These are phyloP conservation scores for Colletotrichum melonis DNA, from an alignment of 2,329 filamentous ascomycete genomes.

Conservation along the genomic window DNA sequence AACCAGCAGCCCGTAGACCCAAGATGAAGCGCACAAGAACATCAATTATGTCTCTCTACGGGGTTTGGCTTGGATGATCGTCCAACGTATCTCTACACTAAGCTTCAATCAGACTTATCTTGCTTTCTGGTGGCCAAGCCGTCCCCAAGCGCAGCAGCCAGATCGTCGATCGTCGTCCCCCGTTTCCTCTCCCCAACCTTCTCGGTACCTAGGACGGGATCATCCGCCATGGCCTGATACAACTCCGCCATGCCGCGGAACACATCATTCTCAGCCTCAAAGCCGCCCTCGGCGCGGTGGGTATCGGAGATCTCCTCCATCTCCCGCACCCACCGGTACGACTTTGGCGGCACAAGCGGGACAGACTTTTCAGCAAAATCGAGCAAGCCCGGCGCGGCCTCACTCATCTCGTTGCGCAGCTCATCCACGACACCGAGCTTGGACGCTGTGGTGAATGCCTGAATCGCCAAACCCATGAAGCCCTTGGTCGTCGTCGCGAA, in stretches of 20 bases:
- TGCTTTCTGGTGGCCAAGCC: conserved; percentile 57
- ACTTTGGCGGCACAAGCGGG: conserved; percentile 75
- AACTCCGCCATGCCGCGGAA: conserved; percentile 71
- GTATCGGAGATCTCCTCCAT: conserved; percentile 81
- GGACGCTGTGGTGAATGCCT: conserved; percentile 77
- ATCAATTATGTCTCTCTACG: background rate
- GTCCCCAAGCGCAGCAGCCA: conserved; percentile 62
- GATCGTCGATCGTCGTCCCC: conserved; percentile 67
- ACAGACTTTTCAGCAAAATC: conserved; percentile 61
- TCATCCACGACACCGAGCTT: conserved; percentile 70
- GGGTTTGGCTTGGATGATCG: background rate
- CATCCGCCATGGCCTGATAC: conserved; percentile 70
- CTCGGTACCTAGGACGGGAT: conserved; percentile 69
- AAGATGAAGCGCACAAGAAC: background rate
- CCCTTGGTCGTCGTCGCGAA: conserved; percentile 72
- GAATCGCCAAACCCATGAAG: conserved; percentile 75
- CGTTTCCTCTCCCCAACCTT: conserved; percentile 65
- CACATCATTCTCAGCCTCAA: conserved; percentile 57
- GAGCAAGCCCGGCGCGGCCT: conserved; percentile 59
- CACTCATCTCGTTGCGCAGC: conserved; percentile 65
- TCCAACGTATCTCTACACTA: background rate
- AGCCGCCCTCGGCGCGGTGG: conserved; percentile 73
- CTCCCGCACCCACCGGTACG: conserved; percentile 82
- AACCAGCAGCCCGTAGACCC: background rate
- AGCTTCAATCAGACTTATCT: conserved; percentile 39